Conservation (phyloP, 768 basidiomycete genomes). For the Lentinula boryana region DNA sequence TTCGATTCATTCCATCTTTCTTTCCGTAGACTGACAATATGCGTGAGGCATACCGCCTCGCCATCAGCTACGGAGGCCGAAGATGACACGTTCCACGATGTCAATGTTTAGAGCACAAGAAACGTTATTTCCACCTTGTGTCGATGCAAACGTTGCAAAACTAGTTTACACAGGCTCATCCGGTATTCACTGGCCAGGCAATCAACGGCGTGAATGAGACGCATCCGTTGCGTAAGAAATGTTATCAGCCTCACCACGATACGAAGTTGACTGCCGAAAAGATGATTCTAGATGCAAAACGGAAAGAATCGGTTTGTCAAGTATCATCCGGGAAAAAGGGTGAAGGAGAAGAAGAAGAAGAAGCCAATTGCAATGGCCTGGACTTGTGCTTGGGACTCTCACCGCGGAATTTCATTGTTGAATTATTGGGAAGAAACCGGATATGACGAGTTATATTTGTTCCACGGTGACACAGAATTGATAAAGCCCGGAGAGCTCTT, state of each 20-base stretch:
- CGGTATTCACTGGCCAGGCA: constrained; percentile 53
- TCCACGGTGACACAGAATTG: constrained; percentile 63
- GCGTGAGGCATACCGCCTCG: constrained; percentile 70
- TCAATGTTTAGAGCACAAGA: constrained; percentile 69
- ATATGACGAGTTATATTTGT: constrained; percentile 56
- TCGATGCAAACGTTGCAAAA: constrained; percentile 43
- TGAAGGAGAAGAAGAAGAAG: constrained; percentile 3
- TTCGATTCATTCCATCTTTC: too few relatives aligned
- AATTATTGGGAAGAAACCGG: constrained; percentile 51
- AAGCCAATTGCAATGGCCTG: background rate
- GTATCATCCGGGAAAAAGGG: constrained; percentile 30
- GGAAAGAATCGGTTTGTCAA: constrained; percentile 44
- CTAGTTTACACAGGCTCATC: constrained; percentile 70
- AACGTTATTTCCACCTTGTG: constrained; percentile 50
- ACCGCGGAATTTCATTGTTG: constrained; percentile 32
- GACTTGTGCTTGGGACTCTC: constrained; percentile 35
- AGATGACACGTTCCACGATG: constrained; percentile 54
- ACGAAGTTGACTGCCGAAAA: constrained; percentile 67
- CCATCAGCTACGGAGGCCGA: constrained; percentile 40
- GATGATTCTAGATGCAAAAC: constrained; percentile 55
- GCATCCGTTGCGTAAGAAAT: constrained; percentile 41
- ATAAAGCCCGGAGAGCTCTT: constrained; percentile 60
- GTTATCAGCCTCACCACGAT: constrained; percentile 63
- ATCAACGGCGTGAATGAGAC: constrained; percentile 65
- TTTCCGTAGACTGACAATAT: constrained; percentile 31